Evolutionary conservation across 2,329 filamentous ascomycete species (phyloP).

Genomic region (Ophiognomonia clavigignenti-juglandacearum): DNA sequence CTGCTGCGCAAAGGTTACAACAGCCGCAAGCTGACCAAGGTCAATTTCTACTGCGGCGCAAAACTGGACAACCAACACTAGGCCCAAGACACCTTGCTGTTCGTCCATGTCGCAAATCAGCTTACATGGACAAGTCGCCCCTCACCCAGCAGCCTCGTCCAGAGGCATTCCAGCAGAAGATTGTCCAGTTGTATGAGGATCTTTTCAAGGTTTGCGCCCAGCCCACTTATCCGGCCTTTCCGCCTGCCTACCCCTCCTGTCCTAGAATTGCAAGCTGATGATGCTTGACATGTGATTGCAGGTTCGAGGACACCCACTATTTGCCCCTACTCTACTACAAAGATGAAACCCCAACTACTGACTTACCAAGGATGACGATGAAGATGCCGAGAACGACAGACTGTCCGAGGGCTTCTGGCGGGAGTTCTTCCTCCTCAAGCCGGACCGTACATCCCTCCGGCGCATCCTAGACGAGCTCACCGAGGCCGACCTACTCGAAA

Average conservation of each 20-base stretch:
- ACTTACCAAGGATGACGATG: slow-evolving; percentile 13
- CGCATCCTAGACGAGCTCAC: slow-evolving; percentile 64
- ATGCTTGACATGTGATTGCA: slow-evolving; percentile 12
- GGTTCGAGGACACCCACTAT: slow-evolving; percentile 9
- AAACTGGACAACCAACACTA: not conserved
- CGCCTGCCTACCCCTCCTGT: not conserved
- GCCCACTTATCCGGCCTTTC: not conserved
- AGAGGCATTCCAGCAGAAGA: slow-evolving; percentile 89
- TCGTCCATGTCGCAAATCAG: slow-evolving; percentile 5
- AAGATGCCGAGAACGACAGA: slow-evolving; percentile 62
- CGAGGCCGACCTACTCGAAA: slow-evolving; percentile 69
- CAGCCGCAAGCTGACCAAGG: not conserved
- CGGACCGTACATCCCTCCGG: slow-evolving; percentile 66
- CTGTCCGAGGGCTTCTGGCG: slow-evolving; percentile 90
- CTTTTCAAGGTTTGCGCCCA: slow-evolving; percentile 63
- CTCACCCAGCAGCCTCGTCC: slow-evolving; percentile 89
- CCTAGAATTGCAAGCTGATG: slow-evolving; percentile 1
- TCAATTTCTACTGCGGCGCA: not conserved
- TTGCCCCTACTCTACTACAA: no score
- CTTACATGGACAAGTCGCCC: slow-evolving; percentile 78
- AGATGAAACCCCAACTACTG: slow-evolving; percentile 7
- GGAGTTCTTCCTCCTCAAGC: slow-evolving; percentile 88
- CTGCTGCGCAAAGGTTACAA: no score
- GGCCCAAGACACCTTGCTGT: not conserved
- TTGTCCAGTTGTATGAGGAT: slow-evolving; percentile 81